Conservation (phyloP, 345 rosid genomes). For the Trapa incisa region DNA sequence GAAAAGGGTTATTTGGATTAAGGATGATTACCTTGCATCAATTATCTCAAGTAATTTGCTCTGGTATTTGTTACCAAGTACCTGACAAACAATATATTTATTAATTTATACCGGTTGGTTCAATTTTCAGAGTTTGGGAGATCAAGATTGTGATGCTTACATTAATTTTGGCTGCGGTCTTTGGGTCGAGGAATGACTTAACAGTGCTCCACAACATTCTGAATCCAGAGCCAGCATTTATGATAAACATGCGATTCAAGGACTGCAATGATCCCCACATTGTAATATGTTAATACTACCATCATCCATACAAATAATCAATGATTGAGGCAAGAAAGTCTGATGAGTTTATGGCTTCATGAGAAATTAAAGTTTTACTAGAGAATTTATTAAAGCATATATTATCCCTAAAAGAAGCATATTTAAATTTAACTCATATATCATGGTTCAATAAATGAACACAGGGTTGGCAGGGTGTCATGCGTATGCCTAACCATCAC, state of each 20-base stretch:
- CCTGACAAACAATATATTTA: constrained; percentile 27
- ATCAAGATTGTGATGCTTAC: constrained; percentile 27
- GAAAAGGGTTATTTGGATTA: neutral
- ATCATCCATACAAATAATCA: too few species aligned
- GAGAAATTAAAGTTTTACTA: too few species aligned
- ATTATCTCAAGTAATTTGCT: constrained; percentile 89
- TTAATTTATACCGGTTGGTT: constrained; percentile 7
- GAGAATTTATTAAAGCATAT: too few species aligned
- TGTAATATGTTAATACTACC: too few species aligned
- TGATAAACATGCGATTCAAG: constrained; percentile 91
- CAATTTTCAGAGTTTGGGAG: constrained; percentile 5
- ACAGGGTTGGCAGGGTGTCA: too few species aligned
- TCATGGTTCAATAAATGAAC: too few species aligned
- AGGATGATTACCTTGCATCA: constrained; percentile 45
- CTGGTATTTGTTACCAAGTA: constrained; percentile 86
- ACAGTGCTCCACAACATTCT: constrained; percentile 95
- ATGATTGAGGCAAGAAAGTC: too few species aligned
- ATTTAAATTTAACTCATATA: too few species aligned
- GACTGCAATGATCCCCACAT: constrained; percentile 17
- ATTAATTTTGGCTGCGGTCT: constrained; percentile 88
- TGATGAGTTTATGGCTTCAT: too few species aligned
- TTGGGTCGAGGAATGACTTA: constrained; percentile 93
- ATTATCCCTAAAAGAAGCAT: too few species aligned
- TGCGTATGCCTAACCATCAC: too few species aligned
- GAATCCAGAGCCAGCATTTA: constrained; percentile 96